Base-by-base conservation (phyloP, 148 eudicot genomes). In the Fagopyrum tataricum region DNA sequence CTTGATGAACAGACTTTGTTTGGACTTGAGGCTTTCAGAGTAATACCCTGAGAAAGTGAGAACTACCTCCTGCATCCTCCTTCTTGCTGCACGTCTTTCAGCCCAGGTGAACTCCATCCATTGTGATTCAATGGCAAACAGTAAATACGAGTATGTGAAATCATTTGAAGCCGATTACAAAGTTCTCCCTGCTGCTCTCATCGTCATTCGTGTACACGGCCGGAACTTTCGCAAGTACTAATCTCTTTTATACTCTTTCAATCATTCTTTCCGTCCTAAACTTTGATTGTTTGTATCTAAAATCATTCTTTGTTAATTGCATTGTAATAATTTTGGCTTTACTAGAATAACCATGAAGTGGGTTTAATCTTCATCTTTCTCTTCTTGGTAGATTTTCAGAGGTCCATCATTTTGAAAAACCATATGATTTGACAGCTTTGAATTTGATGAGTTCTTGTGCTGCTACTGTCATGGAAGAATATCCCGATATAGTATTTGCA, bases 141-240 rank as follows among this genome's bases (percentile, higher is more conserved):
- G 99, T 87, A 91, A 92, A 81, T 91, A 88, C 68, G 96, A 88
- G 78, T 95, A 95, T 17, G 99, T 95, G 15, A 95, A 91, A 67
- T 68, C 78, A 0, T 95, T 83, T 44, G 99, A 95, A 82, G 75
- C 68, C 18, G 81, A 83, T 69, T 93, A 92, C 70, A 87, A 95
- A 72, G 81, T 91, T 4, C 82, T 85, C 88, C 73, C 74, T 21
- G 90, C 96, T 7, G 90, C 83, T 64, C 31, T 90, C 48, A 84
- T 95, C 23, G 81, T 90, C 75, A 85, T 82, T 72, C 84, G 74
- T 7, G 73, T 95, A n/a, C 74, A 82, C 18, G 96, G 85, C 55
- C 83, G 85, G 59, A 51, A 87, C 77, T 95, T 88, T 69, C 59
- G 51, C 61, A 85, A 87, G 98, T 94, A 78, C 59, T 4, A 47